A percentile compares a stretch with the other conserved stretches of the same genome.
Evolutionary conservation across 345 rosid genomes (phyloP).

Genomic region (Acer campestre): DNA sequence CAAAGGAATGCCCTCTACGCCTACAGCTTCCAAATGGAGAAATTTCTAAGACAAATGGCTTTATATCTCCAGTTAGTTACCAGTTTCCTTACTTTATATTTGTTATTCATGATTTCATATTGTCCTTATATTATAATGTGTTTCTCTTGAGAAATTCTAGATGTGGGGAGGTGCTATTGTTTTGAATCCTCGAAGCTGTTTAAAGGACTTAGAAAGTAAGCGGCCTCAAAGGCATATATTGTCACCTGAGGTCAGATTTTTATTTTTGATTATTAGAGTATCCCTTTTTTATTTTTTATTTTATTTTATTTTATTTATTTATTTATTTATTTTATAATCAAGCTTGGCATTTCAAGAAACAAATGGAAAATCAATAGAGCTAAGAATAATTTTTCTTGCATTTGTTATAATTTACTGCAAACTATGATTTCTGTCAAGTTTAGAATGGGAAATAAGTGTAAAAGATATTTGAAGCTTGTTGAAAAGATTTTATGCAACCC

Average conservation of each 20-base stretch:
- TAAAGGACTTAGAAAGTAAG: slow-evolving; percentile 39
- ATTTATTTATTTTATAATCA: background rate
- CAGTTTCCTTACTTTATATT: slow-evolving; percentile 17
- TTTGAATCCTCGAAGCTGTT: slow-evolving; percentile 74
- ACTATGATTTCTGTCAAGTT: background rate
- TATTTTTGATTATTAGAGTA: background rate
- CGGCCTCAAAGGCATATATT: slow-evolving; percentile 46
- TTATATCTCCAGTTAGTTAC: slow-evolving; percentile 86
- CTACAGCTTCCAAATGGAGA: slow-evolving; percentile 83
- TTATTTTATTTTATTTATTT: no score
- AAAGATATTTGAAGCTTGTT: background rate
- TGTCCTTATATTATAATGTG: background rate
- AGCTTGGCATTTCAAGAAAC: background rate
- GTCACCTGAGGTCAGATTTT: slow-evolving; percentile 60
- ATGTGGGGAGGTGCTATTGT: slow-evolving; percentile 98
- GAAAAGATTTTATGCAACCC: background rate
- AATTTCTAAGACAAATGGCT: slow-evolving; percentile 86
- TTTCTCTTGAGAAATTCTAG: slow-evolving; percentile 39
- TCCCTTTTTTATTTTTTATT: background rate
- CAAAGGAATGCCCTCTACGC: slow-evolving; percentile 82
- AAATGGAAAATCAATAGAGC: background rate
- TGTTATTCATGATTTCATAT: background rate
- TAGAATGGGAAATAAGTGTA: background rate
- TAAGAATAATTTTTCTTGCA: background rate
- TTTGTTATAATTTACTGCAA: background rate